phyloP scores from a whole-genome alignment of 768 basidiomycete species.

The Leccinum rimulosum region DNA sequence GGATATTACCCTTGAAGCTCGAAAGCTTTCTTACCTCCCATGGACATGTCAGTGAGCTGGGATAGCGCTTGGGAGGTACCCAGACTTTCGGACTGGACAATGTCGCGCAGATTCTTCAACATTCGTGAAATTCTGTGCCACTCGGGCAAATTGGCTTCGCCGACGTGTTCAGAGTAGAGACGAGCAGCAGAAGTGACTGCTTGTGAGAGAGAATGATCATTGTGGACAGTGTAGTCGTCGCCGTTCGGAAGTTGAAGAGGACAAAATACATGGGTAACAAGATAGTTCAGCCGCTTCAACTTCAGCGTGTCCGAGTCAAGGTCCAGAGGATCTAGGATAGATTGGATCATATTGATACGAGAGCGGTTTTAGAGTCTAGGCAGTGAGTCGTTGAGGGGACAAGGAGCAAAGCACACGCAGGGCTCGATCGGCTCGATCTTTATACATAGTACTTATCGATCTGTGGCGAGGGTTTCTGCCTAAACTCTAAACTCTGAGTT shows the following conservation, averaged over 20 bases:
- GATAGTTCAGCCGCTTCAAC: conserved; percentile 18
- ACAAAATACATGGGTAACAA: conserved; percentile 39
- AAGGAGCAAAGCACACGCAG: neutral
- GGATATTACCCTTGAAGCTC: neutral
- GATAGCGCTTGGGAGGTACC: neutral
- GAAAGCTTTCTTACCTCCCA: conserved; percentile 4
- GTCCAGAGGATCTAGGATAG: neutral
- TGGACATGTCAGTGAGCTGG: conserved; percentile 9
- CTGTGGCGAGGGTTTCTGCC: neutral
- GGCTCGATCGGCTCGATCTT: neutral
- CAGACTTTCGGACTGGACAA: conserved; percentile 8
- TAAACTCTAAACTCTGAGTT: neutral
- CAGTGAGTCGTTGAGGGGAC: neutral
- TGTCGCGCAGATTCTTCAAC: neutral
- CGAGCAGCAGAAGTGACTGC: conserved; percentile 19
- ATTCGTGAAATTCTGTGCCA: neutral
- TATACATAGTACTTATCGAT: neutral
- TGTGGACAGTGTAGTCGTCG: conserved; percentile 22
- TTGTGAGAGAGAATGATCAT: conserved; percentile 26
- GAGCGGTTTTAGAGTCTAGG: neutral
- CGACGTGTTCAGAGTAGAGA: conserved; percentile 9
- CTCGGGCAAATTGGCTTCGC: neutral
- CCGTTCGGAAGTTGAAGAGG: conserved; percentile 38
- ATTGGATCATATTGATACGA: neutral
- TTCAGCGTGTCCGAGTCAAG: neutral